Evolutionary conservation across 192 early-diverging fungal genomes (phyloP).

Genomic region (Entomortierella chlamydospora): DNA sequence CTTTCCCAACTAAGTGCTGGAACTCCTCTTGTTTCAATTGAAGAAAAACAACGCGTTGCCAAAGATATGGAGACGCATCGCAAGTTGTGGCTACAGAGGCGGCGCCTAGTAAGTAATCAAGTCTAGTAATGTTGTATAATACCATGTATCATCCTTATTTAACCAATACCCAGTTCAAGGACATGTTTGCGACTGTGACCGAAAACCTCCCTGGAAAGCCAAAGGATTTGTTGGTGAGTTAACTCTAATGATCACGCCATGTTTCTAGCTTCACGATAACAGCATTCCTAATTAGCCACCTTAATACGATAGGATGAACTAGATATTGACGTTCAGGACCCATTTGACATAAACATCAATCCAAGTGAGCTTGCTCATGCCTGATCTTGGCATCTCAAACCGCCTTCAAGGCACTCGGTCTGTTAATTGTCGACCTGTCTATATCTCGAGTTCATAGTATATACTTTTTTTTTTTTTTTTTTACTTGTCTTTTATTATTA

Average conservation of each 20-base stretch:
- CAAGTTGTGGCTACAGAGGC: constrained; percentile 55
- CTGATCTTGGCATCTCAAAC: too few species aligned
- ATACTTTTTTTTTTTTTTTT: too few species aligned
- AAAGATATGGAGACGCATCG: constrained; percentile 49
- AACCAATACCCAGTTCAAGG: constrained; percentile 47
- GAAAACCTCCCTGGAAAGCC: constrained; percentile 56
- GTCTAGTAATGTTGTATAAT: not conserved
- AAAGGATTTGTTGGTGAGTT: constrained; percentile 47
- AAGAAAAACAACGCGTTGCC: constrained; percentile 51
- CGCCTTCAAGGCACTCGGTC: too few species aligned
- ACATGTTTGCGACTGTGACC: constrained; percentile 53
- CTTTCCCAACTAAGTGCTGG: constrained; percentile 44
- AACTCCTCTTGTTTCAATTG: constrained; percentile 40
- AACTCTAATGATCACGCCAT: too few species aligned
- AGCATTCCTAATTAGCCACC: too few species aligned
- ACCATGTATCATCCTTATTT: not conserved
- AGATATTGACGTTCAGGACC: constrained; percentile 36
- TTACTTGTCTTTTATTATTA: too few species aligned
- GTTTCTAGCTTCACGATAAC: too few species aligned
- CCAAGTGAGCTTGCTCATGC: constrained; percentile 19
- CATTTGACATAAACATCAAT: constrained; percentile 33
- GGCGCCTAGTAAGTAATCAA: constrained; percentile 37
- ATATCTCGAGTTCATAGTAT: too few species aligned
- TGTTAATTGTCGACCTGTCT: too few species aligned
- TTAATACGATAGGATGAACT: constrained; percentile 38